Evolutionary conservation across 306 rosid genomes (phyloP).

Genomic region (Dryas octopetala): DNA sequence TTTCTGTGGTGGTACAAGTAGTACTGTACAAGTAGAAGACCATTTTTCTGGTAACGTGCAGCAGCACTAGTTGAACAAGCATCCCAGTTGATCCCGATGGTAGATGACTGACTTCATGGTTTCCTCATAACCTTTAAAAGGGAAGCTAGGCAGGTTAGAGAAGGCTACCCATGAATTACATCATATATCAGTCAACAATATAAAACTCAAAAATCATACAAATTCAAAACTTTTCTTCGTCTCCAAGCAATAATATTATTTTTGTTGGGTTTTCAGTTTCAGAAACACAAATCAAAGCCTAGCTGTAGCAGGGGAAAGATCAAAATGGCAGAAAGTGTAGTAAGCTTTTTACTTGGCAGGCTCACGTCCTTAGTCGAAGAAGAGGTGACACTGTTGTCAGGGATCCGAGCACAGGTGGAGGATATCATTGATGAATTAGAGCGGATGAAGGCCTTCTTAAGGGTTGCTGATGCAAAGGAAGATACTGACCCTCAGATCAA

Average conservation of each 20-base stretch:
- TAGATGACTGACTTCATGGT: too few species aligned
- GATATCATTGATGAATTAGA: constrained; percentile 17
- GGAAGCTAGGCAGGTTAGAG: too few species aligned
- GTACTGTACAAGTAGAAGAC: not conserved
- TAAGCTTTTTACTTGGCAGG: constrained; percentile 37
- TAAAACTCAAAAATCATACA: not conserved
- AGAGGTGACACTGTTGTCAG: constrained; percentile 36
- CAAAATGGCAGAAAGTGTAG: constrained; percentile 52
- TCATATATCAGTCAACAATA: not conserved
- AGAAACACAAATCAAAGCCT: not conserved
- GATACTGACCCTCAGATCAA: constrained; percentile 22
- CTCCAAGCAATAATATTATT: not conserved
- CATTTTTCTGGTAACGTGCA: not conserved
- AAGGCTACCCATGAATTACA: too few species aligned
- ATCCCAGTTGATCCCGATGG: not conserved
- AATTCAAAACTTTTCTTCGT: not conserved
- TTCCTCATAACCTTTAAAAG: too few species aligned
- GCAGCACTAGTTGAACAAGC: not conserved
- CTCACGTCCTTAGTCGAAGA: constrained; percentile 28
- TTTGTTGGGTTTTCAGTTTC: not conserved
- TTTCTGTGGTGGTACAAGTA: not conserved
- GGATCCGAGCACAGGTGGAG: constrained; percentile 28
- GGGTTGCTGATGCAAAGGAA: constrained; percentile 28
- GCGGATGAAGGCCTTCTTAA: constrained; percentile 26
- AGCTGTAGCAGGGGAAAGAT: not conserved